Evolutionary conservation across 768 basidiomycete species (phyloP), one percentile per base, ranked within the genome.

Genomic region (Cystofilobasidium ferigula): DNA sequence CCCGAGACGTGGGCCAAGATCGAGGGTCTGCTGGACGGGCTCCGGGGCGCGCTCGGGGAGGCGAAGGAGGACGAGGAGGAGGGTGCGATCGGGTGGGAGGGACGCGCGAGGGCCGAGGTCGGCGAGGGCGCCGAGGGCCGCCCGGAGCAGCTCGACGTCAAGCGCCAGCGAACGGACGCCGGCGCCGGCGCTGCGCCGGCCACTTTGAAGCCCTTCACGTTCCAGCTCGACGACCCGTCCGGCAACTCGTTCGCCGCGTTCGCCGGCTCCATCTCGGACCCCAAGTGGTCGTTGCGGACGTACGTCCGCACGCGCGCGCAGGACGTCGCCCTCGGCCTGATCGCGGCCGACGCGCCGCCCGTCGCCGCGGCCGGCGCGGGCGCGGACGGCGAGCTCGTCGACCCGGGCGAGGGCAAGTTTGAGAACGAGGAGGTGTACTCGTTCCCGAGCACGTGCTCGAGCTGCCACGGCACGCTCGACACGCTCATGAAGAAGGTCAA

Each of bases 221-320:
- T 98, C 63, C 84, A 81, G 61, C 78, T 99, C 24, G 90, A 98
- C 72, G 95, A 99, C 73, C 93, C 93, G 1, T 80, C 91, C 0
- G 95, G 95, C 9, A 93, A 94, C 77, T 93, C 90, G n/a, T 98
- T 93, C 79, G 80, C 95, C 76, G 91, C 95, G 77, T 93, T 94
- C 72, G 71, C 83, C 3, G 92, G 82, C 13, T 86, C 84, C 64
- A 88, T 89, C 80, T 80, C 86, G 4, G 95, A 99, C 75, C 86
- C 93, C 0, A 88, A 90, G 73, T 99, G 95, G 95, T 85, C 84
- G 71, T 78, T 94, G 78, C 80, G 85, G 64, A 86, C 84, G 14
- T 98, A 93, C 73, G 81, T 81, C 47, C 81, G 95, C 54, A 86
- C 87, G 0, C 74, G 81, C 4, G 81, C 89, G 64, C 92, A 98